Percentiles rank a stretch among this genome's conserved stretches.
phyloP scores from a whole-genome alignment of 352 stramenopile genomes.

The Nothophytophthora sp. region DNA sequence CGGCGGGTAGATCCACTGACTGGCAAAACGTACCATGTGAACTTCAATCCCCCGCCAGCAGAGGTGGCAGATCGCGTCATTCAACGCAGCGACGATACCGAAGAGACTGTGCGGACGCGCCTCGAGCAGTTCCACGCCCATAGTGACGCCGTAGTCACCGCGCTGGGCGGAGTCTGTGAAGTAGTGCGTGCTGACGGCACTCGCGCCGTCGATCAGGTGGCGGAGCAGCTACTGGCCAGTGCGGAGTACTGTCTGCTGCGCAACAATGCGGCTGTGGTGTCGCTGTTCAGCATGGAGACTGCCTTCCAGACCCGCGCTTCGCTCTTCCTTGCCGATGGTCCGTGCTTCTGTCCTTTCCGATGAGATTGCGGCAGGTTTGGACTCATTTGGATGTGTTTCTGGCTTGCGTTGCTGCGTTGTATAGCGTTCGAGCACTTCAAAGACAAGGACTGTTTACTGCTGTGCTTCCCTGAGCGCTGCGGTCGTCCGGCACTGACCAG shows the following conservation, averaged over 20 bases:
- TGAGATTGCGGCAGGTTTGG: neutral
- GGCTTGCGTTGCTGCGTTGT: neutral
- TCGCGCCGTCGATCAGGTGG: constrained; percentile 49
- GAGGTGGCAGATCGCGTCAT: constrained; percentile 63
- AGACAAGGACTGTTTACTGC: constrained; percentile 58
- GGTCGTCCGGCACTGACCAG: constrained; percentile 38
- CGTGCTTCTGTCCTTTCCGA: neutral
- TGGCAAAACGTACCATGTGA: constrained; percentile 92
- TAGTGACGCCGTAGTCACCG: constrained; percentile 43
- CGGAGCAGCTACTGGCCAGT: constrained; percentile 47
- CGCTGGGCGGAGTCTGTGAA: constrained; percentile 44
- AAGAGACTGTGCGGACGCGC: constrained; percentile 87
- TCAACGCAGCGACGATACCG: constrained; percentile 86
- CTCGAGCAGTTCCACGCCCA: constrained; percentile 86
- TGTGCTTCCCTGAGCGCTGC: constrained; percentile 52
- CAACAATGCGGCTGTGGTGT: constrained; percentile 62
- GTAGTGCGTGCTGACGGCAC: constrained; percentile 53
- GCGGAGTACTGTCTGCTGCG: constrained; percentile 56
- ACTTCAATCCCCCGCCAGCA: constrained; percentile 77
- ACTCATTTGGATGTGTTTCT: constrained; percentile 1
- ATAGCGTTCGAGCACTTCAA: constrained; percentile 59
- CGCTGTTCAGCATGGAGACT: constrained; percentile 48
- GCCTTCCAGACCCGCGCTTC: constrained; percentile 42
- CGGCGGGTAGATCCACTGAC: constrained; percentile 91
- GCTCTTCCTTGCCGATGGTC: constrained; percentile 63